Evolutionary conservation across 2,329 filamentous ascomycete genomes (phyloP).

Genomic region (Didymella pomorum): DNA sequence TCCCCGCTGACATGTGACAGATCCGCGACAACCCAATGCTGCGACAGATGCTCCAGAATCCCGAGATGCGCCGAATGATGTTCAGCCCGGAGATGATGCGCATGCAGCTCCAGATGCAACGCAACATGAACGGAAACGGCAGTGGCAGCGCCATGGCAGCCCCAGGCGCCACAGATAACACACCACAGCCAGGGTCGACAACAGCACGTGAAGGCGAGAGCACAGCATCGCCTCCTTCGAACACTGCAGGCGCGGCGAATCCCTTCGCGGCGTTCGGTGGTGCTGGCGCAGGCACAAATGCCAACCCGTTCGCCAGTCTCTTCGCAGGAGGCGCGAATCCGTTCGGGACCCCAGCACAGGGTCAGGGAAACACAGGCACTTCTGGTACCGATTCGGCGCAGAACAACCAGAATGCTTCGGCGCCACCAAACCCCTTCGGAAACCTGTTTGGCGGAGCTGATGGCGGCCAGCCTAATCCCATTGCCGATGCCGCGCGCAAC

Average conservation of each 20-base stretch:
- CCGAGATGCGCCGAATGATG: slow-evolving; percentile 90
- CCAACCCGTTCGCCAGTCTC: slow-evolving; percentile 69
- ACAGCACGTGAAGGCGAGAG: slow-evolving; percentile 36
- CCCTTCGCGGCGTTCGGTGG: slow-evolving; percentile 57
- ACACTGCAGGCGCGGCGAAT: slow-evolving; percentile 50
- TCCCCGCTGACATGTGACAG: slow-evolving; percentile 30
- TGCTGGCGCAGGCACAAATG: slow-evolving; percentile 40
- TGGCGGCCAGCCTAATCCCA: slow-evolving; percentile 57
- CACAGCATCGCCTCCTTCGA: slow-evolving; percentile 40
- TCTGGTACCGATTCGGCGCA: slow-evolving; percentile 34
- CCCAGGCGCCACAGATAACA: slow-evolving; percentile 89
- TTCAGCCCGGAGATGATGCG: slow-evolving; percentile 87
- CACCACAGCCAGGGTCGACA: slow-evolving; percentile 59
- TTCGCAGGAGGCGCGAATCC: slow-evolving; percentile 55
- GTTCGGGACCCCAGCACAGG: slow-evolving; percentile 43
- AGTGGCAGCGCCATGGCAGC: slow-evolving; percentile 72
- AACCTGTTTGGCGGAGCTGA: slow-evolving; percentile 62
- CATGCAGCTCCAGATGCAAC: slow-evolving; percentile 82
- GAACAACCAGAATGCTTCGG: slow-evolving; percentile 35
- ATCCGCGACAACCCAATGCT: slow-evolving; percentile 91
- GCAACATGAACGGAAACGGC: slow-evolving; percentile 63
- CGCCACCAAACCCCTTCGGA: slow-evolving; percentile 43
- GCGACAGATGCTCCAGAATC: slow-evolving; percentile 85
- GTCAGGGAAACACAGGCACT: slow-evolving; percentile 30
- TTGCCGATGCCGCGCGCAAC: slow-evolving; percentile 55